Evolutionary conservation across 2,329 filamentous ascomycete species (phyloP), one percentile per base, ranked within the genome.

Genomic region (Chrysoporthe deuterocubensis): DNA sequence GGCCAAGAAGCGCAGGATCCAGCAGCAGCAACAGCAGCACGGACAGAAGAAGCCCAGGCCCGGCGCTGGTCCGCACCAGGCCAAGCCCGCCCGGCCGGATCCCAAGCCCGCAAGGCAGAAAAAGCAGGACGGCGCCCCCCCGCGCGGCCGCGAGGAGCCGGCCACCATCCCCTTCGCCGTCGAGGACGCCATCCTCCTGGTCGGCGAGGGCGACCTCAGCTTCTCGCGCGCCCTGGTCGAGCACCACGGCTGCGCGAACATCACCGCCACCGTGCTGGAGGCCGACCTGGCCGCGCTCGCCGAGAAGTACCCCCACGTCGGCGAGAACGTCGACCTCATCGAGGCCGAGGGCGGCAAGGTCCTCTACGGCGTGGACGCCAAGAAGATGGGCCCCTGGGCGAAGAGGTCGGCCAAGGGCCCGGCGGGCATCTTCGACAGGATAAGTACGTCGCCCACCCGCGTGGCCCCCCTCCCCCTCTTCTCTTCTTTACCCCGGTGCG

Each of bases 191-290:
- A 93, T 95, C 71, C 87, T 96, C 7, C 86, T 95, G 2, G 80
- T 95, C 63, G 92, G 92, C 74, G 92, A 96, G 76, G 92, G 89
- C 71, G 92, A 96, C 78, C 87, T 96, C 75, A 93, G 90, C 76
- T 95, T 94, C 77, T 87, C 92, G 14, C 85, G 85, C 40, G 89
- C 88, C 1, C 83, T 95, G 2, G 83, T 90, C 64, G 78, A 84
- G 64, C 83, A 90, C 74, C 90, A 93, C 79, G 84, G 82, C 71
- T 92, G 89, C 80, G 84, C 81, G 69, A 83, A 89, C 74, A 77
- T 95, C 6, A 90, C 87, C 0, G 91, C 90, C 48, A 94, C 92
- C 2, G 88, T 90, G 18, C 84, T 87, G 72, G 92, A 94, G 76
- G 82, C 81, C 74, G 77, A 80, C 67, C 76, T 81, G 43, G 80